phyloP scores from a whole-genome alignment of 2,329 filamentous ascomycete genomes.

The Blumeria graminis region DNA sequence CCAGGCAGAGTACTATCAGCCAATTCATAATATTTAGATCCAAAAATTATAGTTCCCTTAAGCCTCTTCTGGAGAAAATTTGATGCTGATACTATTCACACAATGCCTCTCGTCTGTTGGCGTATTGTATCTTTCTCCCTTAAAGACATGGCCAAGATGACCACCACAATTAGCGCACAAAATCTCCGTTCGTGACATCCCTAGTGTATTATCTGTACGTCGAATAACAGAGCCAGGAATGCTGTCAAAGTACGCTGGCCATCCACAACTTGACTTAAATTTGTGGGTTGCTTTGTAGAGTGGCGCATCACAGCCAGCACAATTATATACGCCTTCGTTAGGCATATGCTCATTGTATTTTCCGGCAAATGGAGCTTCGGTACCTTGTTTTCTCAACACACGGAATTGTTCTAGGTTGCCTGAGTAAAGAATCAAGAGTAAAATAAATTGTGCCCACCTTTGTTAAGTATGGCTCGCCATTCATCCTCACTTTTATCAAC shows the following conservation, averaged over 20 bases:
- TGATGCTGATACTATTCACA: conserved; percentile 81
- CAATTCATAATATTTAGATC: no score
- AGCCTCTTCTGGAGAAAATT: conserved; percentile 28
- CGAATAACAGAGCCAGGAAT: conserved; percentile 74
- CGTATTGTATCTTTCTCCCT: conserved; percentile 60
- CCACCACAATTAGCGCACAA: conserved; percentile 87
- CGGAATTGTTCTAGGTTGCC: conserved; percentile 62
- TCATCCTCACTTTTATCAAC: conserved; percentile 59
- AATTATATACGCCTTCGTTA: conserved; percentile 54
- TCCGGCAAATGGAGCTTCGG: conserved; percentile 57
- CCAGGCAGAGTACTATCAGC: no score
- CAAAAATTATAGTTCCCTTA: no score
- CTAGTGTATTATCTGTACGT: conserved; percentile 50
- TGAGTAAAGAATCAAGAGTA: no score
- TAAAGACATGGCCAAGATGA: conserved; percentile 76
- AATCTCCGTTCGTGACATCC: conserved; percentile 79
- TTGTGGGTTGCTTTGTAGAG: conserved; percentile 88
- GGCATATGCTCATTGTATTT: conserved; percentile 75
- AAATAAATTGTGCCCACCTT: conserved; percentile 21
- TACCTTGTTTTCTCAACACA: conserved; percentile 76
- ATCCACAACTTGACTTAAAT: conserved; percentile 89
- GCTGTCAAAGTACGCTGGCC: conserved; percentile 94
- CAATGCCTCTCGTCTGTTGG: conserved; percentile 94
- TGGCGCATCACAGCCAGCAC: conserved; percentile 64
- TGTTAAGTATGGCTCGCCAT: conserved; percentile 67